These are phyloP conservation scores for Tripterygium wilfordii DNA, from an alignment of 177 flowering plant species.

Conservation along the genomic window DNA sequence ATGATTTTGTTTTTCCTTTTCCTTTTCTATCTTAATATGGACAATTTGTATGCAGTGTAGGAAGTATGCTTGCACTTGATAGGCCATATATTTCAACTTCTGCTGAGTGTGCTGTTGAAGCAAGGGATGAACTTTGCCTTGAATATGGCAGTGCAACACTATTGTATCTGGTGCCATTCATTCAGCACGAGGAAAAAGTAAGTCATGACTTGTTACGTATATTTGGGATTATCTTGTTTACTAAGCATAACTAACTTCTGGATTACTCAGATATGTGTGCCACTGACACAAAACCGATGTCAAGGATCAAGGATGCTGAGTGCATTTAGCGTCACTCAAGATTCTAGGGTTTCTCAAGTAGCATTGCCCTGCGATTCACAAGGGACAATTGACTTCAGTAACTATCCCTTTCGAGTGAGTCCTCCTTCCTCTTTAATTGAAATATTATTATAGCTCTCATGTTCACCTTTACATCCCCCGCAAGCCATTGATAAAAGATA, in stretches of 20 bases:
- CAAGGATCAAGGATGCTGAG: slow-evolving; percentile 55
- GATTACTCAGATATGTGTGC: slow-evolving; percentile 50
- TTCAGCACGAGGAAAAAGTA: slow-evolving; percentile 81
- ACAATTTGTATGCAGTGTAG: slow-evolving; percentile 45
- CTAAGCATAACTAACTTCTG: slow-evolving; percentile 5
- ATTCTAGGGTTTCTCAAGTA: slow-evolving; percentile 77
- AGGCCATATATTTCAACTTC: slow-evolving; percentile 73
- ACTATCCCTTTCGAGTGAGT: slow-evolving; percentile 84
- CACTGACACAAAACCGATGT: slow-evolving; percentile 54
- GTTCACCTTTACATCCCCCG: no score
- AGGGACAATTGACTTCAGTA: slow-evolving; percentile 86
- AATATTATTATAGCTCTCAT: no score
- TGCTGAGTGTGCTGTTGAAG: slow-evolving; percentile 35
- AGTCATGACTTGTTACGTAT: slow-evolving; percentile 6
- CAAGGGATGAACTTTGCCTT: slow-evolving; percentile 58
- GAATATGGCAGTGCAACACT: slow-evolving; percentile 97
- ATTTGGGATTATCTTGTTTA: neutral
- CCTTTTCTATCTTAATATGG: slow-evolving; percentile 5
- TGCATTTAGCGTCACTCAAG: slow-evolving; percentile 45
- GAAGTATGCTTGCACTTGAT: slow-evolving; percentile 91
- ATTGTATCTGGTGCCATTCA: slow-evolving; percentile 72
- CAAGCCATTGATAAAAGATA: no score
- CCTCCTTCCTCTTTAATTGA: no score
- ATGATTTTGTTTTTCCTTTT: no score
- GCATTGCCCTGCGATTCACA: slow-evolving; percentile 82